Base-by-base conservation (phyloP, 352 stramenopile species). In the Globisporangium sylvaticum region DNA sequence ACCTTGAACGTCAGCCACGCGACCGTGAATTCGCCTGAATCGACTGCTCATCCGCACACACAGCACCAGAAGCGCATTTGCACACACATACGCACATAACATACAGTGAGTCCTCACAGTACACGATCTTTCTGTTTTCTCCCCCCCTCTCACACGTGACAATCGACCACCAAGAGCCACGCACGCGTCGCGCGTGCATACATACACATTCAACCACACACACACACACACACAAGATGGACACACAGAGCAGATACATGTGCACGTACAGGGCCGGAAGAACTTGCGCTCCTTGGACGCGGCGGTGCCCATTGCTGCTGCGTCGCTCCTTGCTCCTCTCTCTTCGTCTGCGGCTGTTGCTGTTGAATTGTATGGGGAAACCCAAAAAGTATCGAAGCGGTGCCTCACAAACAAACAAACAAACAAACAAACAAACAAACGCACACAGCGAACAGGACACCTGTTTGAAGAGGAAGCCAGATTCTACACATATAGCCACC, bases 1-100 rank as follows among this genome's bases (percentile, higher is more conserved):
- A 93, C 87, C 81, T 93, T 93, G 71, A 95, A 95, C 46, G 87
- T 92, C 50, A 95, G 76, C 87, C 87, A 95, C 59, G 83, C 87
- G 69, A 95, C 85, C 39, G 80, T 91, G 72, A 95, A 94, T 64
- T 94, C 87, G 10, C 81, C 80, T 1, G 76, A 72, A 22, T 90
- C 77, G 67, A 95, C 85, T 95, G 69, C 39, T 53, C 39, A 71
- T 2, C 59, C 18, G 62, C 32, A 65, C 8, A 32, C 18, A 27
- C 20, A 57, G 37, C 37, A 44, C 2, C 37, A 10, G 12, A 44
- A 27, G 56, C 61, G 39, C 52, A 32, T 22, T 18, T 34, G 12
- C 50, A 25, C 53, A 27, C 50, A 39, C 24, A 48, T 10, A 58
- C 32, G 25, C 48, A 48, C 14, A 59, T 20, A 60, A 34, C 55